A percentile compares a stretch with the other conserved stretches of the same genome.
Conservation (phyloP, 176 grass and related monocot species). For the Cocos nucifera region DNA sequence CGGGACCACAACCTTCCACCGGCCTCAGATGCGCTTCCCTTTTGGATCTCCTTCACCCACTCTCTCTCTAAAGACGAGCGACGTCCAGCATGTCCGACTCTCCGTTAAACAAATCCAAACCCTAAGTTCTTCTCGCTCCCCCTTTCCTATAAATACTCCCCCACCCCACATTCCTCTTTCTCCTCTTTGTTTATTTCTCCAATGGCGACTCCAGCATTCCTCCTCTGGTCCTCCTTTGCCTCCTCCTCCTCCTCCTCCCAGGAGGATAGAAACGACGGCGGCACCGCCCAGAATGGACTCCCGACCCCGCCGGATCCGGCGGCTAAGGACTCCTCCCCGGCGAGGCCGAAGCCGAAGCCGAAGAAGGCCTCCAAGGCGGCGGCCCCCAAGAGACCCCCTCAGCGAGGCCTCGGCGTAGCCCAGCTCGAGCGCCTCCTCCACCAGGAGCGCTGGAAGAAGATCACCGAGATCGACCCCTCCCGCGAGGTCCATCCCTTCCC, state of each 20-base stretch:
- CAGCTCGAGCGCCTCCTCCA: constrained; percentile 21
- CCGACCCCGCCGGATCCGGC: too few species aligned
- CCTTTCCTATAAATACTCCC: constrained; percentile 13
- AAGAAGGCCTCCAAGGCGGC: constrained; percentile 15
- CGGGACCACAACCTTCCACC: too few species aligned
- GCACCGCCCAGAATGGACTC: too few species aligned
- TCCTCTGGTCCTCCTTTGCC: constrained; percentile 17
- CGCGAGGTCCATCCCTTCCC: neutral
- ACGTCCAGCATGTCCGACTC: too few species aligned
- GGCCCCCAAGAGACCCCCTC: constrained; percentile 11
- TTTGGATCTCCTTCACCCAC: too few species aligned
- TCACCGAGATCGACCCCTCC: neutral
- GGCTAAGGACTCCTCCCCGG: neutral
- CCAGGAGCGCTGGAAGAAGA: constrained; percentile 15
- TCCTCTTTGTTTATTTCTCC: neutral
- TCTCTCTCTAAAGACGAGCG: too few species aligned
- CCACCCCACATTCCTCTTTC: neutral
- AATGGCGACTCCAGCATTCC: constrained; percentile 20
- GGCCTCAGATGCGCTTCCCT: too few species aligned
- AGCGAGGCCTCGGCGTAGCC: constrained; percentile 21
- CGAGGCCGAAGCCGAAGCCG: constrained; percentile 14
- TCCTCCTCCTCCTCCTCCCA: too few species aligned
- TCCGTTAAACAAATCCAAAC: too few species aligned
- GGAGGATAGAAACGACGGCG: too few species aligned
- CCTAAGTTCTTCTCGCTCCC: neutral